Conservation (phyloP, 2,329 filamentous ascomycete genomes). For the Alternaria panax region DNA sequence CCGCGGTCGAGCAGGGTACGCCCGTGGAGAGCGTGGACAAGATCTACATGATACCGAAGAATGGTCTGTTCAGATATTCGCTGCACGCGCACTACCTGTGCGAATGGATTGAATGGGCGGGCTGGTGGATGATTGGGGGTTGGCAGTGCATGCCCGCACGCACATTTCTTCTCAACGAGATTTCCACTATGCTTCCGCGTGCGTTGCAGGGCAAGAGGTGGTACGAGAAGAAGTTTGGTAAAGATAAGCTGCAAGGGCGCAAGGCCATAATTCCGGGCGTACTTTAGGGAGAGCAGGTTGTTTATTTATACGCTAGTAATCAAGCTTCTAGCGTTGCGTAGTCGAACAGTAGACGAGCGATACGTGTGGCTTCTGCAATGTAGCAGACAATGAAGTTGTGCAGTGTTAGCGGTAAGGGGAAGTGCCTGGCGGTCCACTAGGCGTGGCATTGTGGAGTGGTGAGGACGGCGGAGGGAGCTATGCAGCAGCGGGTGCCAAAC, state of each 20-base stretch:
- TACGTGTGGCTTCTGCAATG: neutral
- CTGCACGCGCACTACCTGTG: slow-evolving; percentile 94
- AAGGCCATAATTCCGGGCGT: slow-evolving; percentile 75
- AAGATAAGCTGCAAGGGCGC: slow-evolving; percentile 75
- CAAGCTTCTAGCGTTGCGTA: slow-evolving; percentile 1
- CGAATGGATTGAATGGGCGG: slow-evolving; percentile 96
- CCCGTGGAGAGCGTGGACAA: slow-evolving; percentile 69
- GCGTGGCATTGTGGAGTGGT: slow-evolving; percentile 9
- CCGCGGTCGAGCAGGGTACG: slow-evolving; percentile 55
- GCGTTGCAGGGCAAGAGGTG: slow-evolving; percentile 81
- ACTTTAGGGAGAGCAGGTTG: slow-evolving; percentile 44
- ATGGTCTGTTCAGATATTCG: slow-evolving; percentile 81
- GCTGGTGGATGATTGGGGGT: slow-evolving; percentile 79
- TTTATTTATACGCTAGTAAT: slow-evolving; percentile 1
- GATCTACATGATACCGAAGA: slow-evolving; percentile 85
- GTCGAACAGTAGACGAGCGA: neutral
- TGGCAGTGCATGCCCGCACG: slow-evolving; percentile 75
- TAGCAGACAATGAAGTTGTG: neutral
- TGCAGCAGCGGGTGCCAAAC: neutral
- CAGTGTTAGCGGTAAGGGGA: slow-evolving; percentile 5
- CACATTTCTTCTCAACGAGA: slow-evolving; percentile 83
- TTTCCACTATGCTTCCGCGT: slow-evolving; percentile 88
- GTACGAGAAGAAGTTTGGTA: slow-evolving; percentile 89
- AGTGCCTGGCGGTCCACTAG: slow-evolving; percentile 11
- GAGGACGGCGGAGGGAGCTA: neutral